phyloP scores from a whole-genome alignment of 2,329 filamentous ascomycete species.

The Fusarium anthophilum region DNA sequence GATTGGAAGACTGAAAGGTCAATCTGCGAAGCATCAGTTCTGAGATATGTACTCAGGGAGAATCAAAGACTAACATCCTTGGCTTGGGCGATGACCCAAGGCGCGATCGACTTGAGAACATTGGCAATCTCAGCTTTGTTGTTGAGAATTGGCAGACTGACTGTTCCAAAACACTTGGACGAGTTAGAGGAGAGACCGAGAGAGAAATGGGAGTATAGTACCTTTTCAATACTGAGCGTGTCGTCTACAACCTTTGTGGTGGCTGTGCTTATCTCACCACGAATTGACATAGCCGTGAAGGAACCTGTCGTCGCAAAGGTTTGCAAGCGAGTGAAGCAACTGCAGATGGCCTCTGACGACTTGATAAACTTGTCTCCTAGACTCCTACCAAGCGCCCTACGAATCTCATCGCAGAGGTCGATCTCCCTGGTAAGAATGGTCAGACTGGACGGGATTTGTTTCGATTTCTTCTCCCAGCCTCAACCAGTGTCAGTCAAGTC shows the following conservation, averaged over 20 bases:
- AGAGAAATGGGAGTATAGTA: background rate
- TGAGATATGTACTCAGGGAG: rapidly evolving
- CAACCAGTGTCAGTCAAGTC: rapidly evolving
- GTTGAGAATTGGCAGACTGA: background rate
- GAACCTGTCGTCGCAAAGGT: background rate
- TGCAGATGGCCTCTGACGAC: background rate
- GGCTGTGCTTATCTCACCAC: background rate
- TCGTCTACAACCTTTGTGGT: background rate
- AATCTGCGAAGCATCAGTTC: background rate
- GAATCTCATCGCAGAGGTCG: background rate
- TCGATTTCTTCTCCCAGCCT: background rate
- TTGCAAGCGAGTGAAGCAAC: background rate
- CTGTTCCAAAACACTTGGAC: background rate
- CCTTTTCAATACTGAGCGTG: background rate
- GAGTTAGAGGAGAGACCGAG: rapidly evolving
- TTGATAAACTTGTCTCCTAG: background rate
- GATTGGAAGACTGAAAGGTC: background rate
- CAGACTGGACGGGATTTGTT: background rate
- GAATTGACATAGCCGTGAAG: background rate
- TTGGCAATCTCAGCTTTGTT: background rate
- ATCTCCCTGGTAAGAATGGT: background rate
- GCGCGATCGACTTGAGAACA: background rate
- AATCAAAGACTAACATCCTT: background rate
- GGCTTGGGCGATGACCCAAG: background rate
- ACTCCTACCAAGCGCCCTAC: background rate